Percentiles rank a stretch among this genome's conserved stretches.
These are phyloP conservation scores for Mucor sp. DNA, from an alignment of 371 early-diverging fungal species.

Conservation along the genomic window DNA sequence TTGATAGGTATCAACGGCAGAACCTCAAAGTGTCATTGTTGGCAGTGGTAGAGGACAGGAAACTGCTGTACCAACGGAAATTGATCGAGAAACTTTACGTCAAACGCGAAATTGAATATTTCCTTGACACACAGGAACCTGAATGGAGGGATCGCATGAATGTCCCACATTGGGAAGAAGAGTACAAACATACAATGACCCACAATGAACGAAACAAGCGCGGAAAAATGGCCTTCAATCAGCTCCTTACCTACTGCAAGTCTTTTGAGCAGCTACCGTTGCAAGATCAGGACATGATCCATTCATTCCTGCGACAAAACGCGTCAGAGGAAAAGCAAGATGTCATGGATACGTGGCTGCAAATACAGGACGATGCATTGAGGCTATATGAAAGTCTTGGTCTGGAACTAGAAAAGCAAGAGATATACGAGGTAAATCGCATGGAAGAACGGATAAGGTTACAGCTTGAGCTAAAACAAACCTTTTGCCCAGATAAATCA, in stretches of 20 bases:
- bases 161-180: conserved; percentile 23
- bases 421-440: conserved; percentile 18
- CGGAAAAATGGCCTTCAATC: conserved; percentile 9
- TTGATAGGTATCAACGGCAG: conserved; percentile 15
- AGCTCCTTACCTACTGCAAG: conserved; percentile 8
- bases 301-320: not conserved
- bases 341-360: conserved; percentile 24
- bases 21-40: conserved; percentile 16
- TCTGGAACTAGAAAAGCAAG: conserved; percentile 17
- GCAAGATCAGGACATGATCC: conserved; percentile 9
- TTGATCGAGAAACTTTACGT: conserved; percentile 13
- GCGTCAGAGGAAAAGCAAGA: conserved; percentile 3
- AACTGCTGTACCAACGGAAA: conserved; percentile 20
- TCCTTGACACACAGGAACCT: conserved; percentile 17
- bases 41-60: conserved; percentile 24
- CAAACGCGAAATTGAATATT: conserved; percentile 16
- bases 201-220: conserved; percentile 18
- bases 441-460: not conserved
- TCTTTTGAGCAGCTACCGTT: conserved; percentile 19
- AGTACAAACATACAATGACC: conserved; percentile 5
- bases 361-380: conserved; percentile 20
- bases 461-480: not conserved
- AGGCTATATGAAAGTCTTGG: conserved; percentile 24
- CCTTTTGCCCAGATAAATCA: not conserved
- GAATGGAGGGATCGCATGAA: conserved; percentile 14